Percentiles rank a stretch among this genome's conserved stretches.
Conservation (phyloP, 192 early-diverging fungal genomes). For the Coemansia sp. region DNA sequence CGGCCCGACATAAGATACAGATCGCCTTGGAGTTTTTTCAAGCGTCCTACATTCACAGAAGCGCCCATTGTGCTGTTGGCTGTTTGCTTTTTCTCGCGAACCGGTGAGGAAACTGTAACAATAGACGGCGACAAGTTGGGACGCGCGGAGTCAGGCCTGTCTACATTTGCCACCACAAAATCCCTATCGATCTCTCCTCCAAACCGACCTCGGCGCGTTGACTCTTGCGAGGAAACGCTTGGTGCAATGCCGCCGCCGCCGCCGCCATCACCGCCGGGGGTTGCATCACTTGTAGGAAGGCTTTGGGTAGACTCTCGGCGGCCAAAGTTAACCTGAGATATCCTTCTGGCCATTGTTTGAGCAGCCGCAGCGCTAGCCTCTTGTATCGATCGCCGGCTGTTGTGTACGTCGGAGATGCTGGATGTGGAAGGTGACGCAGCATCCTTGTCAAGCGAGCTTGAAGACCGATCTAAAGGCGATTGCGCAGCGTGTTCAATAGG, state of each 20-base stretch:
- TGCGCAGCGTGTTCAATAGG: neutral
- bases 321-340: neutral
- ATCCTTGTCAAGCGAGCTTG: conserved; percentile 7
- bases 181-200: conserved; percentile 52
- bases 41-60: conserved; percentile 26
- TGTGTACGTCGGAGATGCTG: conserved; percentile 5
- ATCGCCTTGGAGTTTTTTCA: conserved; percentile 57
- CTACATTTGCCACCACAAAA: conserved; percentile 6
- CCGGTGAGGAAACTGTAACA: neutral
- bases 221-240: neutral
- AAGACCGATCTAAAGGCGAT: neutral
- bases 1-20: conserved; percentile 49
- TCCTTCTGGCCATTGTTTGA: conserved; percentile 1
- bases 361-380: conserved; percentile 19
- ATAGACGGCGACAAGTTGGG: conserved; percentile 8
- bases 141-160: neutral
- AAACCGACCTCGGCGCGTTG: conserved; percentile 19
- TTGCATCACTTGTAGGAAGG: conserved; percentile 15
- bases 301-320: conserved; percentile 23
- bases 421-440: conserved; percentile 1
- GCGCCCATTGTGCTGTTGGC: conserved; percentile 3
- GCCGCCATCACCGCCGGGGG: neutral
- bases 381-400: conserved; percentile 14
- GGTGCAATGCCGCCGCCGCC: neutral
- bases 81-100: neutral